Base-by-base conservation (phyloP, 1,139 yeast species). In the Debaryomyces sp. region DNA sequence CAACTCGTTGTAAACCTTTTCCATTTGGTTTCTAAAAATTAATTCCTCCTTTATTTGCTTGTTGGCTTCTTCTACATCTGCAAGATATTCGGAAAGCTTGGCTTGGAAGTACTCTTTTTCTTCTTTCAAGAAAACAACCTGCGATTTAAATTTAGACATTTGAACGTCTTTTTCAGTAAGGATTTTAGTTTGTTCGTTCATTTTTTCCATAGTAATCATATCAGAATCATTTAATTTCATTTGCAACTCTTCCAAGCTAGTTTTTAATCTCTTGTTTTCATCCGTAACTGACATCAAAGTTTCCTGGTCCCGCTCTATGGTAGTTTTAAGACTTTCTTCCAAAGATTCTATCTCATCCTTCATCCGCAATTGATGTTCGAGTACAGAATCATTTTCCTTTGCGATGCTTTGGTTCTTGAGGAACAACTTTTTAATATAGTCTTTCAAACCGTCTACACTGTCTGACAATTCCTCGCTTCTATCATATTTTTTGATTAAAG, bases 31-130 rank as follows among this genome's bases (percentile, higher is more conserved):
- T 12, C 47, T 34, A 29, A 37, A 45, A 10, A 17, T 26, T 17
- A 45, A 29, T 34, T 48, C 49, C 23, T 32, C 41, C 12, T 34
- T 33, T 22, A 49, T 23, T 30, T 49, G 48, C n/a, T 23, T 24
- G 21, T 41, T 41, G 5, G 48, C 46, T 24, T 41, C 52, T 34
- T 47, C 46, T 29, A 46, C 38, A 15, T 43, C 40, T 5, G 24
- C 27, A 17, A 40, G 34, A 17, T 35, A 35, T 7, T 37, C 29
- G 8, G 35, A 27, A 12, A 48, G 41, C 12, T 45, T 30, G n/a
- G 17, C 27, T 35, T 27, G 26, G 6, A 41, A 27, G 17, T 29
- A 15, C 10, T 15, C 17, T 7, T 36, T 40, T 13, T 44, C 48
- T 27, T 41, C 29, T 12, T 44, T 45, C 22, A 36, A 24, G 4